Percentiles rank a stretch among this genome's conserved stretches.
Evolutionary conservation across 1,284 basidiomycete genomes (phyloP).

Genomic region (Mycosarcoma maydis): DNA sequence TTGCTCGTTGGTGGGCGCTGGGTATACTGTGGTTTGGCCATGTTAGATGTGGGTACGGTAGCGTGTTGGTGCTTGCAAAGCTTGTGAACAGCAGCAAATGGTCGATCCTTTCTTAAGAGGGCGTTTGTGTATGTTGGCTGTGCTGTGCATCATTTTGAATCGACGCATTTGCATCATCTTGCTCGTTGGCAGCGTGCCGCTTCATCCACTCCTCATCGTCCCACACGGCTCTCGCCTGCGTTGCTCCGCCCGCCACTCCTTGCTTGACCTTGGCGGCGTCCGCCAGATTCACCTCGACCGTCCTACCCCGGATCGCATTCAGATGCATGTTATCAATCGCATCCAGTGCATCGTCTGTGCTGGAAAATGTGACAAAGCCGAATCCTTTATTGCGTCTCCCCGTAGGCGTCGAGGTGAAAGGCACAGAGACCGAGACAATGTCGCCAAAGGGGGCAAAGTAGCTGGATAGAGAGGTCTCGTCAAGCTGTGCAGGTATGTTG

Average conservation of each 20-base stretch:
- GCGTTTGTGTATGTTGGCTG: too few species aligned
- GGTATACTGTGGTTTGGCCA: too few species aligned
- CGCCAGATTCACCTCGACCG: conserved; percentile 40
- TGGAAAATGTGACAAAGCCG: conserved; percentile 43
- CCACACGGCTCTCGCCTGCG: conserved; percentile 23
- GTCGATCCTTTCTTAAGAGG: too few species aligned
- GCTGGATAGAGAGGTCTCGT: conserved; percentile 22
- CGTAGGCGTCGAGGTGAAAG: conserved; percentile 6
- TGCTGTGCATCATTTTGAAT: too few species aligned
- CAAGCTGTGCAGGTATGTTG: conserved; percentile 19
- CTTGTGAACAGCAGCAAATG: too few species aligned
- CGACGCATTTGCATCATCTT: neutral
- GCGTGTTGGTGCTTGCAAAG: too few species aligned
- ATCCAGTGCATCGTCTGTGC: conserved; percentile 29
- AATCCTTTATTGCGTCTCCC: conserved; percentile 37
- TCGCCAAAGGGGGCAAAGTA: conserved; percentile 46
- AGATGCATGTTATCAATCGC: conserved; percentile 55
- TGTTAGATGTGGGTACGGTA: too few species aligned
- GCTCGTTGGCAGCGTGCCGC: conserved; percentile 8
- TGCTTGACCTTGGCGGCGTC: conserved; percentile 26
- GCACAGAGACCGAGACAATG: conserved; percentile 42
- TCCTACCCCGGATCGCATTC: conserved; percentile 25
- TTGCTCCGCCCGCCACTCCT: neutral
- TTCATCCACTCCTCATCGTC: conserved; percentile 47
- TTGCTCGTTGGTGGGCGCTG: too few species aligned